Evolutionary conservation across 768 basidiomycete genomes (phyloP).

Genomic region (Phlegmacium glaucopus): DNA sequence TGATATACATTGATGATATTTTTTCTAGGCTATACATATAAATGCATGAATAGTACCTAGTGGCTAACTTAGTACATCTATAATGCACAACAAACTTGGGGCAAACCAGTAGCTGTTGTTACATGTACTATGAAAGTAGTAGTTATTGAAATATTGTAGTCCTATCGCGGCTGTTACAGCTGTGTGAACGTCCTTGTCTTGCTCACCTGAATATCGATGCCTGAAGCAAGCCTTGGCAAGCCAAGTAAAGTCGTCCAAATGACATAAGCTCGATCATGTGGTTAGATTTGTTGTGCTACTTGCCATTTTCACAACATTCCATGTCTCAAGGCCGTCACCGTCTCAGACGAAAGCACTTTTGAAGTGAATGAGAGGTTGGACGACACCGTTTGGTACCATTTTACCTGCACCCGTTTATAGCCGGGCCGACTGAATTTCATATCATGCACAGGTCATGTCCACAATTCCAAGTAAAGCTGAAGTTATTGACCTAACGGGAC

Average conservation of each 20-base stretch:
- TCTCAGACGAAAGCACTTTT: not conserved
- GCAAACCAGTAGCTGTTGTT: too few species aligned
- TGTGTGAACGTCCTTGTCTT: too few species aligned
- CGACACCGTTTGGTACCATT: not conserved
- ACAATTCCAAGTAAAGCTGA: slow-evolving; percentile 24
- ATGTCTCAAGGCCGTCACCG: not conserved
- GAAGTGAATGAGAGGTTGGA: not conserved
- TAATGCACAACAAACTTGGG: too few species aligned
- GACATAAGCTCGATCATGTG: slow-evolving; percentile 3
- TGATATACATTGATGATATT: too few species aligned
- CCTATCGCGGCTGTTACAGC: too few species aligned
- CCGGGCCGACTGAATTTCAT: not conserved
- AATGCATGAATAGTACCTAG: too few species aligned
- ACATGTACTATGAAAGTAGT: too few species aligned
- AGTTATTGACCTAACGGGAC: slow-evolving; percentile 43
- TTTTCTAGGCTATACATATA: too few species aligned
- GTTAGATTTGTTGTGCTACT: not conserved
- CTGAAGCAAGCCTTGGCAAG: too few species aligned
- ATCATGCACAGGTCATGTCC: slow-evolving; percentile 21
- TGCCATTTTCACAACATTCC: not conserved
- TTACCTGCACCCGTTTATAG: not conserved
- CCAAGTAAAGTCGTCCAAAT: not conserved
- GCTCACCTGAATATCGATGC: too few species aligned
- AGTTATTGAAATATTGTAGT: too few species aligned
- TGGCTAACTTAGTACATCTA: too few species aligned